phyloP scores from a whole-genome alignment of 2,329 filamentous ascomycete genomes.

The Aspergillus awamori region DNA sequence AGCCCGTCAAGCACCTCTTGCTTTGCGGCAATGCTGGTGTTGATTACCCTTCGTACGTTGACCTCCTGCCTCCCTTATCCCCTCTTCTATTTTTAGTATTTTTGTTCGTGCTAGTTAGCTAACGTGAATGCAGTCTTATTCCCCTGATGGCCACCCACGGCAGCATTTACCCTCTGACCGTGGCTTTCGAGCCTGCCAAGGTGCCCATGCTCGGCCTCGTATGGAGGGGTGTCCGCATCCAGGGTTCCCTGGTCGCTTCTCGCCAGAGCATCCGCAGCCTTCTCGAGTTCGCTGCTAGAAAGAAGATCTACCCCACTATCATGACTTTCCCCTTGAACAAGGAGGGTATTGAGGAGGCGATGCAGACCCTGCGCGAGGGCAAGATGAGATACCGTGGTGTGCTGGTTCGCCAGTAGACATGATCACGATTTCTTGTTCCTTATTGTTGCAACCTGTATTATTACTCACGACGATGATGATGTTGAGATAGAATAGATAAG shows the following conservation, averaged over 20 bases:
- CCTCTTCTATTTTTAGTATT: not conserved
- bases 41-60: constrained; percentile 21
- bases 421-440: not conserved
- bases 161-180: constrained; percentile 34
- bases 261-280: constrained; percentile 65
- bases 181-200: constrained; percentile 25
- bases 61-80: too few relatives aligned
- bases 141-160: constrained; percentile 32
- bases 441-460: not conserved
- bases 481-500: not conserved
- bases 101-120: not conserved
- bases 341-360: constrained; percentile 51
- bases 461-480: not conserved
- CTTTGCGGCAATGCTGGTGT: constrained; percentile 16
- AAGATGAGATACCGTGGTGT: constrained; percentile 47
- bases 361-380: constrained; percentile 50
- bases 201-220: constrained; percentile 52
- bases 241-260: constrained; percentile 65
- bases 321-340: constrained; percentile 63
- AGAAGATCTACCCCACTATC: constrained; percentile 65
- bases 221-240: constrained; percentile 59
- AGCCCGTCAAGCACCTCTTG: constrained; percentile 23
- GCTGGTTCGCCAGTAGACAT: not conserved
- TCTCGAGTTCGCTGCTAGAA: constrained; percentile 62
- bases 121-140: constrained; percentile 13